Percentiles rank a stretch among this genome's conserved stretches.
Conservation (phyloP, 164 flowering plant genomes). For the Sextonia rubra region DNA sequence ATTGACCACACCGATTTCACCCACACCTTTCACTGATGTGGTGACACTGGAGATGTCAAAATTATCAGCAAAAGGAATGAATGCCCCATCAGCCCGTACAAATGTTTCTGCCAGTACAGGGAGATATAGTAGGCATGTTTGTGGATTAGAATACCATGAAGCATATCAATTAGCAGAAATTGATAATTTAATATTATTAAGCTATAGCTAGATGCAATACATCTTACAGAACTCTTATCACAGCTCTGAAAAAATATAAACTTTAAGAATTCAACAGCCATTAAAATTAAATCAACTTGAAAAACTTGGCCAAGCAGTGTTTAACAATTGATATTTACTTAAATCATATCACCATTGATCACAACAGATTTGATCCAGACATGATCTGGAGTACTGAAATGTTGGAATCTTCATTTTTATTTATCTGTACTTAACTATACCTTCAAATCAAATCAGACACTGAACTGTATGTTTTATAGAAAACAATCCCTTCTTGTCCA, state of each 20-base stretch:
- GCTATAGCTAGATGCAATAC: not conserved
- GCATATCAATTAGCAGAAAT: not conserved
- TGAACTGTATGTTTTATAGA: too few species aligned
- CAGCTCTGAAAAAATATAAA: not conserved
- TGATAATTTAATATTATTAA: too few species aligned
- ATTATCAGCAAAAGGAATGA: conserved; percentile 85
- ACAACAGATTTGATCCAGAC: too few species aligned
- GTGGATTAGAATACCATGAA: not conserved
- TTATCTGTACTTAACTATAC: too few species aligned
- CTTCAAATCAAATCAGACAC: too few species aligned
- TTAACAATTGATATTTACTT: too few species aligned
- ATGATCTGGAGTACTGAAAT: too few species aligned
- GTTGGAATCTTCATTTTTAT: too few species aligned
- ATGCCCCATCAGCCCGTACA: conserved; percentile 95
- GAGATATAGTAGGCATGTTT: conserved; percentile 9
- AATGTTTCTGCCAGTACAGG: conserved; percentile 70
- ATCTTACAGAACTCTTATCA: not conserved
- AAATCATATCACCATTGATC: too few species aligned
- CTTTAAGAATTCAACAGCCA: not conserved
- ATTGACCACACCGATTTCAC: conserved; percentile 74
- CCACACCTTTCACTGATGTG: conserved; percentile 71
- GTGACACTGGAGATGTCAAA: conserved; percentile 61
- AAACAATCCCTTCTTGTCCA: too few species aligned
- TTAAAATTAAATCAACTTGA: not conserved
- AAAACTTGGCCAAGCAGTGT: too few species aligned